Evolutionary conservation across 805 yeast species (phyloP).

Genomic region (Starmerella stigmatis): DNA sequence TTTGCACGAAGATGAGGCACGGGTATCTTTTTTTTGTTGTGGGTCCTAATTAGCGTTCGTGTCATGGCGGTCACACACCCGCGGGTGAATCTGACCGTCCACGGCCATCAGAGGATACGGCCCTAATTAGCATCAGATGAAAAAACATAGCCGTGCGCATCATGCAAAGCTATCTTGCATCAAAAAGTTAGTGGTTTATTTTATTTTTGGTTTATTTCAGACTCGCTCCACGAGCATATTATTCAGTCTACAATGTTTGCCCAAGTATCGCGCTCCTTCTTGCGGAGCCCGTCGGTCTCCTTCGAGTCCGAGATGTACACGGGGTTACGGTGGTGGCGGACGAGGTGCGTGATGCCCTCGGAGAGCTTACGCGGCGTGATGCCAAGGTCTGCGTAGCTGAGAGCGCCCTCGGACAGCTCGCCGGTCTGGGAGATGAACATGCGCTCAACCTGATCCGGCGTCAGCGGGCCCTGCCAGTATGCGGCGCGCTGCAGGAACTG

Average conservation of each 20-base stretch:
- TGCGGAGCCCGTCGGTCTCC: slow-evolving; percentile 25
- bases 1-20: too few relatives aligned
- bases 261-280: slow-evolving; percentile 25
- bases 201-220: too few relatives aligned
- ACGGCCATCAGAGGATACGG: too few relatives aligned
- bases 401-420: slow-evolving; percentile 46
- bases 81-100: too few relatives aligned
- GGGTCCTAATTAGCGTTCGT: too few relatives aligned
- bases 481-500: slow-evolving; percentile 32
- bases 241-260: slow-evolving; percentile 25
- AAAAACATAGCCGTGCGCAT: too few relatives aligned
- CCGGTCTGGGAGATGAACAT: slow-evolving; percentile 52
- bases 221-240: background rate
- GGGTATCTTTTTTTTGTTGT: too few relatives aligned
- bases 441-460: slow-evolving; percentile 67
- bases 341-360: slow-evolving; percentile 33
- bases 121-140: too few relatives aligned
- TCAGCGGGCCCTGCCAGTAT: slow-evolving; percentile 41
- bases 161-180: too few relatives aligned
- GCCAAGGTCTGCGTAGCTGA: slow-evolving; percentile 61
- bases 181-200: background rate
- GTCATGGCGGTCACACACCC: too few relatives aligned
- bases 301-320: slow-evolving; percentile 24
- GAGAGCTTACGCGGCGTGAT: slow-evolving; percentile 47
- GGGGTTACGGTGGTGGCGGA: slow-evolving; percentile 27